phyloP scores from a whole-genome alignment of 2,329 filamentous ascomycete species.

The Hyphodiscus sp. region DNA sequence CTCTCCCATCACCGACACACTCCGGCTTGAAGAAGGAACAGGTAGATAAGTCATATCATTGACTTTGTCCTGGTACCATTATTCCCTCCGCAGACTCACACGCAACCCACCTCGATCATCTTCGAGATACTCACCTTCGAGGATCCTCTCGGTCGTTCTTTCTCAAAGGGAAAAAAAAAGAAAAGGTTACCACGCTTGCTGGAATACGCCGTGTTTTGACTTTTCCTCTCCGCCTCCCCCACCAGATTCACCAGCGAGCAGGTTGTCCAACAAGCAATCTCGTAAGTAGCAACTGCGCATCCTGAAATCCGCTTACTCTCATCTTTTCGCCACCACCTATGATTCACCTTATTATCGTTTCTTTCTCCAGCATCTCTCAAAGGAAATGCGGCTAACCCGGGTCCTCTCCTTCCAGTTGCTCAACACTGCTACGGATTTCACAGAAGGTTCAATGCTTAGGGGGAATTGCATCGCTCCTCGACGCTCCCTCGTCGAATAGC shows the following conservation, averaged over 20 bases:
- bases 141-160: constrained; percentile 3
- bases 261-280: constrained; percentile 11
- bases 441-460: constrained; percentile 17
- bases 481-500: constrained; percentile 16
- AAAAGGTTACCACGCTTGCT: constrained; percentile 20
- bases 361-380: background rate
- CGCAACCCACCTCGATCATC: background rate
- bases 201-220: constrained; percentile 26
- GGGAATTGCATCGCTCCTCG: constrained; percentile 17
- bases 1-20: background rate
- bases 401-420: constrained; percentile 11
- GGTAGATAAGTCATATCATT: constrained; percentile 22
- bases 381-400: constrained; percentile 19
- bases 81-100: constrained; percentile 1
- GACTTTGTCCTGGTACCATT: constrained; percentile 25
- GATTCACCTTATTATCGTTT: constrained; percentile 7
- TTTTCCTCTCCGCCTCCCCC: constrained; percentile 7
- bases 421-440: constrained; percentile 5
- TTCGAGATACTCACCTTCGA: background rate
- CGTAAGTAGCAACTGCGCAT: constrained; percentile 17
- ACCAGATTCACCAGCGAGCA: background rate
- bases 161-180: constrained; percentile 8
- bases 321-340: constrained; percentile 6
- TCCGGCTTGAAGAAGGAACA: constrained; percentile 21
- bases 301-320: constrained; percentile 4